Percentiles rank a stretch among this genome's conserved stretches.
These are phyloP conservation scores for Entomortierella parvispora DNA, from an alignment of 192 early-diverging fungal genomes.

Conservation along the genomic window DNA sequence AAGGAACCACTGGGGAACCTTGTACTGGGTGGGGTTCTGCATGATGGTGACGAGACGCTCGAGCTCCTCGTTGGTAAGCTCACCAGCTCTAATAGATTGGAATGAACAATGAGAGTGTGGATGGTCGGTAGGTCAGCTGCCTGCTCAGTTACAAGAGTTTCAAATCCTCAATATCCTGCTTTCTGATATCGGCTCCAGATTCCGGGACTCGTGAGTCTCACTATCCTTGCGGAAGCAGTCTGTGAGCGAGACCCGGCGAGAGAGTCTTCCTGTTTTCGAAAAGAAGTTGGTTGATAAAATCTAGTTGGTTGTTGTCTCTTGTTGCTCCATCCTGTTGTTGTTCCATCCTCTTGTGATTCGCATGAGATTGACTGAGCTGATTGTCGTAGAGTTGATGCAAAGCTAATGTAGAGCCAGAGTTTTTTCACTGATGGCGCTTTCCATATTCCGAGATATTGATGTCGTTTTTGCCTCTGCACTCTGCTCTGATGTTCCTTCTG, in stretches of 20 bases:
- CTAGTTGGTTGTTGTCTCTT: neutral
- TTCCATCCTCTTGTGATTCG: neutral
- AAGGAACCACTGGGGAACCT: conserved; percentile 99
- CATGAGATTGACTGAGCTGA: too few species aligned
- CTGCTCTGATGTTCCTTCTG: neutral
- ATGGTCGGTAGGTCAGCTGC: neutral
- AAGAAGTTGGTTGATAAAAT: too few species aligned
- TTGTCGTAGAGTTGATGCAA: neutral
- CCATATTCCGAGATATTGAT: too few species aligned
- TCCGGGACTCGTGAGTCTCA: too few species aligned
- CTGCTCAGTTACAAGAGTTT: neutral
- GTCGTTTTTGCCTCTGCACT: neutral
- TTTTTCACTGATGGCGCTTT: too few species aligned
- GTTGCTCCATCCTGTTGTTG: neutral
- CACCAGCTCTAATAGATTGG: conserved; percentile 81
- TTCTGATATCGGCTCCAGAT: too few species aligned
- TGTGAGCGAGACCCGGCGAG: too few species aligned
- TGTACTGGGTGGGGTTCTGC: conserved; percentile 99
- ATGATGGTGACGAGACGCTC: conserved; percentile 98
- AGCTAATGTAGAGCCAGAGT: too few species aligned
- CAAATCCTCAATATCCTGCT: too few species aligned
- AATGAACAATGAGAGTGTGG: neutral
- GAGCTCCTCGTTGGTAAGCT: conserved; percentile 96
- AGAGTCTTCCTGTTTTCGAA: too few species aligned
- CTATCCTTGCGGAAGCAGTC: too few species aligned